Evolutionary conservation across 1,284 basidiomycete genomes (phyloP), one percentile per base, ranked within the genome.

Genomic region (Vanrija humicola): DNA sequence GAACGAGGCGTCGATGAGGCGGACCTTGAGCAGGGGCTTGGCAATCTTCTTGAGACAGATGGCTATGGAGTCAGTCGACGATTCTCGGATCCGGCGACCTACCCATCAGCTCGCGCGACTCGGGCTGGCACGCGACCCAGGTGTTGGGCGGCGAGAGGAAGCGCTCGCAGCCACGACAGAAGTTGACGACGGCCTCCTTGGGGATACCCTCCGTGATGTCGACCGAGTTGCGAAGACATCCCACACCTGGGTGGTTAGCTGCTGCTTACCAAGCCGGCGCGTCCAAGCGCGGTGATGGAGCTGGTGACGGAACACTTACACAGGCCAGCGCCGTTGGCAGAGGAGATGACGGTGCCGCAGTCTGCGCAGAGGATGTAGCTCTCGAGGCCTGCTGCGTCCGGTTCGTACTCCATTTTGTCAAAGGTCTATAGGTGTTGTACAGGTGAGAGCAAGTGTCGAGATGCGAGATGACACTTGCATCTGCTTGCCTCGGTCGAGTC

Each of bases 191-290:
- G 12, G 93, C 89, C 84, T 98, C 94, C 75, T 98, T 98, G 21
- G 95, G 95, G 48, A 98, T 98, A 15, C 90, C 92, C 74, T 97
- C 94, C 9, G 95, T 98, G 72, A 98, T 96, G 76, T 98, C 95
- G 61, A 98, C 86, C 23, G 88, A 89, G 67, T 63, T 66, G 45
- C 68, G 64, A 19, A 73, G 51, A 52, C 57, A 74, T 47, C 67
- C 69, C 43, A 70, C 68, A 65, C 67, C 71, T 75, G 48, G 5
- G 16, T 14, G 15, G 28, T 43, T 12, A 48, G 38, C 23, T 16
- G n/a, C 5, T 43, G 50, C 46, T 38, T 76, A 84, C 64, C 70
- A 86, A 85, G 87, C 44, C 21, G 44, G 44, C 44, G 15, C 5
- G 28, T 29, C 28, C 28, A 12, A 34, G 34, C 34, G 9, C 7